Base-by-base conservation (phyloP, 1,139 yeast species). In the Williopsis jadinii region DNA sequence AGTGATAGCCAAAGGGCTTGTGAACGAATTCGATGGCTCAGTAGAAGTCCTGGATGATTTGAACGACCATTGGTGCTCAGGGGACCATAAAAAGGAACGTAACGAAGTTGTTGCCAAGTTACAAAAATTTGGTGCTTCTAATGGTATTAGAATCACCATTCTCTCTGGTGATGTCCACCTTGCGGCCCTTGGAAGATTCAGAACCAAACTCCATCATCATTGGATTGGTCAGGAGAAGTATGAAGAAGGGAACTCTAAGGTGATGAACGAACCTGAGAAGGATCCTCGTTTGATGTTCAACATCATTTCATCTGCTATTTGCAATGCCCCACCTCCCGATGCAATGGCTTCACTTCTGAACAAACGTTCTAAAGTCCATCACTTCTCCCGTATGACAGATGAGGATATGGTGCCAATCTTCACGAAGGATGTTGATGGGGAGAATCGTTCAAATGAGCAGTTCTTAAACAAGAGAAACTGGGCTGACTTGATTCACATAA, bases 51-150 rank as follows among this genome's bases (percentile, higher is more conserved):
- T 90, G 50, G 97, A 92, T 57, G 97, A 90, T 59, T 71, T 92
- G 59, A 84, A 88, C 58, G 98, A 90, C 60, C 97, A 92, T 62
- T 90, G 97, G 97, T 88, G 97, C 62, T 84, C 96, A 6, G 73
- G 73, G 45, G 75, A 81, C 59, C 98, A 90, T 56, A 86, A 86
- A 59, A 63, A 66, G 41, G 96, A 86, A 62, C 72, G 96, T 46
- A 86, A 86, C 60, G 59, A 58, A 49, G 66, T 87, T 39, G 64
- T 85, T 36, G 67, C 68, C 40, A 65, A 68, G 41, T 65, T 86
- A 39, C 76, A 77, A 49, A 74, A 73, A 38, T 76, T 84, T 54
- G 87, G 92, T 4, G 74, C 84, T 32, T 53, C 63, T 28, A 62
- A 73, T 50, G 80, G 82, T 3, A 77, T 84, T 8, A 71, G 98